Evolutionary conservation across 164 flowering plant genomes (phyloP).

Genomic region (Dillenia suffruticosa): DNA sequence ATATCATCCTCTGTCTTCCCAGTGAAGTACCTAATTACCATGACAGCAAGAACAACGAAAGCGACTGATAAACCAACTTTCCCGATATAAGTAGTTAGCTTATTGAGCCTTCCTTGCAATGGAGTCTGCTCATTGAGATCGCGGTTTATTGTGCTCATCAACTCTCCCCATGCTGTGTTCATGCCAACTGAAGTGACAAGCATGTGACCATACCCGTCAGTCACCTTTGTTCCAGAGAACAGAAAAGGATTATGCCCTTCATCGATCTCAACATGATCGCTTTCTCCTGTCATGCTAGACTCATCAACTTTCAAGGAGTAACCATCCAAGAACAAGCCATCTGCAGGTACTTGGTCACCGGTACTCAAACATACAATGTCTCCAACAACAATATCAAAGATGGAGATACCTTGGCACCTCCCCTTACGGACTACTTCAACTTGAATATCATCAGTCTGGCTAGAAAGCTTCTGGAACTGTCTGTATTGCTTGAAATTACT

Average conservation of each 20-base stretch:
- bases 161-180: slow-evolving; percentile 40
- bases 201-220: slow-evolving; percentile 46
- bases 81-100: slow-evolving; percentile 52
- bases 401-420: slow-evolving; percentile 23
- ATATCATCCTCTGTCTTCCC: slow-evolving; percentile 31
- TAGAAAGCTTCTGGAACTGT: slow-evolving; percentile 34
- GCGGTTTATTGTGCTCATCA: slow-evolving; percentile 51
- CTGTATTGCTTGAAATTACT: slow-evolving; percentile 32
- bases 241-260: slow-evolving; percentile 20
- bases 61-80: slow-evolving; percentile 54
- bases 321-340: slow-evolving; percentile 44
- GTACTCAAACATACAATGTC: slow-evolving; percentile 36
- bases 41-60: slow-evolving; percentile 29
- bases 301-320: slow-evolving; percentile 45
- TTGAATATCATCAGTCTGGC: slow-evolving; percentile 23
- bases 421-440: slow-evolving; percentile 39
- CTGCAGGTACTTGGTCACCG: slow-evolving; percentile 60
- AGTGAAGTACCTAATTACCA: slow-evolving; percentile 31
- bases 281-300: slow-evolving; percentile 46
- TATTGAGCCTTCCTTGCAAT: slow-evolving; percentile 49
- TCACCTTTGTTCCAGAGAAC: slow-evolving; percentile 37
- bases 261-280: slow-evolving; percentile 29
- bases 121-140: slow-evolving; percentile 51
- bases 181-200: slow-evolving; percentile 42
- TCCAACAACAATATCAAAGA: slow-evolving; percentile 45